Evolutionary conservation across 768 basidiomycete species (phyloP).

Genomic region (Suillus alpinus): DNA sequence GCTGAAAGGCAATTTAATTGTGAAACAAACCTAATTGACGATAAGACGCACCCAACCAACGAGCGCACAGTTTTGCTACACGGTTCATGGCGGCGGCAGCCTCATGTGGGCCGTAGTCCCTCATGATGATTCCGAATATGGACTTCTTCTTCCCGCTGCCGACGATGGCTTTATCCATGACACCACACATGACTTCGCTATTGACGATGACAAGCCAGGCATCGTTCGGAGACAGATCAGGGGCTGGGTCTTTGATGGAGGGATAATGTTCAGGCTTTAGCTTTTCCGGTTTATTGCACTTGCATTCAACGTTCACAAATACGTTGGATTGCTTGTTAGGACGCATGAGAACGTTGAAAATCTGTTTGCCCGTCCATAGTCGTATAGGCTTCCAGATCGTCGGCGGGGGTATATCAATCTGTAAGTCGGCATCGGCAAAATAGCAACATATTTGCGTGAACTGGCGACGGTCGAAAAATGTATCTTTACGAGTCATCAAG

Average conservation of each 20-base stretch:
- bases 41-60: constrained; percentile 74
- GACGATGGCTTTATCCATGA: constrained; percentile 97
- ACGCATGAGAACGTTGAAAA: constrained; percentile 97
- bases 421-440: constrained; percentile 84
- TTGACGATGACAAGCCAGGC: constrained; percentile 97
- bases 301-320: constrained; percentile 92
- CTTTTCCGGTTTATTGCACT: constrained; percentile 88
- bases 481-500: constrained; percentile 89
- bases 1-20: constrained; percentile 49
- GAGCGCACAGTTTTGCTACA: constrained; percentile 90
- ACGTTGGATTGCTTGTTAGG: constrained; percentile 84
- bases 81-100: constrained; percentile 96
- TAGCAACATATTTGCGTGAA: constrained; percentile 98
- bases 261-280: constrained; percentile 60
- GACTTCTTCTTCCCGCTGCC: constrained; percentile 99
- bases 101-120: constrained; percentile 94
- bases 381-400: constrained; percentile 90
- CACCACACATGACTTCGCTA: constrained; percentile 98
- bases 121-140: constrained; percentile 95
- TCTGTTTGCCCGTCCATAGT: constrained; percentile 97
- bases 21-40: neutral
- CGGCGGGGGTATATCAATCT: constrained; percentile 95
- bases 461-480: constrained; percentile 89
- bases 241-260: constrained; percentile 53
- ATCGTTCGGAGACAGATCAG: constrained; percentile 93